Evolutionary conservation across 2,329 filamentous ascomycete genomes (phyloP).

Genomic region (Botrytis paeoniae): DNA sequence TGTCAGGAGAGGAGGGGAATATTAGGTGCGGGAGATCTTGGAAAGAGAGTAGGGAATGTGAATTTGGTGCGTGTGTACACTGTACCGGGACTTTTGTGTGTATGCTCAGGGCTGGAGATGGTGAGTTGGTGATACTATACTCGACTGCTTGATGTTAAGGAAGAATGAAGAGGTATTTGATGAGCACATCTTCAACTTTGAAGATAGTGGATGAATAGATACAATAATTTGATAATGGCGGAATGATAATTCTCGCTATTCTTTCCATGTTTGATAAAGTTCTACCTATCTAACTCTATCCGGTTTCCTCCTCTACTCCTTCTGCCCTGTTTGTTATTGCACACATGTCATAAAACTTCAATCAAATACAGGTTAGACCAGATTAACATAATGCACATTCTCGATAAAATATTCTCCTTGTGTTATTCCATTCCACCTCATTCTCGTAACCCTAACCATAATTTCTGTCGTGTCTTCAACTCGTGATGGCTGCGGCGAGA

Average conservation of each 20-base stretch:
- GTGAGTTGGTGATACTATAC: neutral
- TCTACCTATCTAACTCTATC: neutral
- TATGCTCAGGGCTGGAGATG: neutral
- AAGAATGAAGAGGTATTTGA: neutral
- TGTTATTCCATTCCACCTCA: neutral
- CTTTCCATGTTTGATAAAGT: neutral
- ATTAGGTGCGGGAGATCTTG: neutral
- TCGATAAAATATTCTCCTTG: no score
- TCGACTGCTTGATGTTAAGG: neutral
- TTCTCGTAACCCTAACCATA: neutral
- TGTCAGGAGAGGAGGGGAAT: neutral
- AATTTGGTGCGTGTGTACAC: neutral
- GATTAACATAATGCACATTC: neutral
- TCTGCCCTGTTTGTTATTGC: no score
- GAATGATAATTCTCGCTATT: neutral
- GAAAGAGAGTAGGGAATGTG: neutral
- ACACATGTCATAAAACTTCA: neutral
- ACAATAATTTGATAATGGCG: neutral
- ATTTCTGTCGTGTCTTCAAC: neutral
- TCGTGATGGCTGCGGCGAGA: neutral
- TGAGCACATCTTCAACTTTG: neutral
- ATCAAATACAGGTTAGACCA: neutral
- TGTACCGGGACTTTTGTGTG: neutral
- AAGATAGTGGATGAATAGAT: no score
- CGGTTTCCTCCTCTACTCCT: neutral